Percentiles rank a stretch among this genome's conserved stretches.
Evolutionary conservation across 352 stramenopile species (phyloP).

Genomic region (Phytophthora ohioensis): DNA sequence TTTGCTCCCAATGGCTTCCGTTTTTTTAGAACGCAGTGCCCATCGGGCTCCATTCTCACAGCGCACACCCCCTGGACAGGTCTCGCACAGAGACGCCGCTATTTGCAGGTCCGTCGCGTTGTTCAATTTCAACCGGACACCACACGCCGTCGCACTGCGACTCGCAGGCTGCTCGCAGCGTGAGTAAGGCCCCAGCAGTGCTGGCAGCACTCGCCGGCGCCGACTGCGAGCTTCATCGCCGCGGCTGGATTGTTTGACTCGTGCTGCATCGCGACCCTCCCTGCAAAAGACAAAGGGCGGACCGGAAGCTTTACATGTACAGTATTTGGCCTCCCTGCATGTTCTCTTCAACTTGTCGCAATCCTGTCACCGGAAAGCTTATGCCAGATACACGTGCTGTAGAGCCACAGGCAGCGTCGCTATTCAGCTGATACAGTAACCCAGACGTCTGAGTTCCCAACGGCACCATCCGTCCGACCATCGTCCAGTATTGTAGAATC

Average conservation of each 20-base stretch:
- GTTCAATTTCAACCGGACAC: slow-evolving; percentile 39
- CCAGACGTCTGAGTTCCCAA: neutral
- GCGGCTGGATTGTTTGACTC: slow-evolving; percentile 10
- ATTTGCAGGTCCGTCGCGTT: slow-evolving; percentile 12
- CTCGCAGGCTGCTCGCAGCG: neutral
- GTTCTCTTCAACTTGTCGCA: no score
- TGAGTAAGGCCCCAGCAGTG: neutral
- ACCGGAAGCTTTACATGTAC: neutral
- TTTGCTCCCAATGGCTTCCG: slow-evolving; percentile 12
- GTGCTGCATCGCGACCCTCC: neutral
- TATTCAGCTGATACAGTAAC: no score
- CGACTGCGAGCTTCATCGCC: neutral
- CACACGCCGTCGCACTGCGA: neutral
- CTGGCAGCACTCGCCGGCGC: no score
- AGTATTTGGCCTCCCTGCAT: no score
- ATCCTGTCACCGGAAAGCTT: no score
- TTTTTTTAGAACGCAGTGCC: slow-evolving; percentile 17
- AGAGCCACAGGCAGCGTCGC: no score
- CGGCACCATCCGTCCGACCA: neutral
- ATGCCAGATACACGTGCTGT: no score
- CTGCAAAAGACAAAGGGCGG: neutral
- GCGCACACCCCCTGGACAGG: slow-evolving; percentile 1
- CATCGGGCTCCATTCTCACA: slow-evolving; percentile 12
- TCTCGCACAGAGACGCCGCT: slow-evolving; percentile 17
- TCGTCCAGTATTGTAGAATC: neutral